Evolutionary conservation across 495 filamentous ascomycete species (phyloP).

Genomic region (Chaetomium cochliodes): DNA sequence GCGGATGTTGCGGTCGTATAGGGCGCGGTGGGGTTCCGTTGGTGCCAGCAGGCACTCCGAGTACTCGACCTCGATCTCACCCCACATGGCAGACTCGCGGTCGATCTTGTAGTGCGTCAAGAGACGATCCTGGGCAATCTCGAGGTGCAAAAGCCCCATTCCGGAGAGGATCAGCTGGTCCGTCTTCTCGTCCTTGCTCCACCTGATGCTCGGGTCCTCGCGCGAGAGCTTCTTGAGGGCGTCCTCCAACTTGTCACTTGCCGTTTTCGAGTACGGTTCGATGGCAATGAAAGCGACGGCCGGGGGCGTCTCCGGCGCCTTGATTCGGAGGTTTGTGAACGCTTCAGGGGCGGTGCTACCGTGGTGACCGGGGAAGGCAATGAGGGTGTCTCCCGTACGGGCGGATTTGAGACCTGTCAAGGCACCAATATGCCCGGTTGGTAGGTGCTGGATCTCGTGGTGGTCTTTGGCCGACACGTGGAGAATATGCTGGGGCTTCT

Average conservation of each 20-base stretch:
- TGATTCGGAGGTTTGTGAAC: constrained; percentile 73
- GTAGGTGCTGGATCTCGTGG: constrained; percentile 75
- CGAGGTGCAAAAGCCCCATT: constrained; percentile 98
- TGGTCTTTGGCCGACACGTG: constrained; percentile 92
- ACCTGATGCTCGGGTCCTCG: constrained; percentile 91
- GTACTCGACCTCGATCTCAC: constrained; percentile 94
- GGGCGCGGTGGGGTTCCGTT: constrained; percentile 53
- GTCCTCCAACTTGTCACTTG: constrained; percentile 75
- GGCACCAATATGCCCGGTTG: constrained; percentile 92
- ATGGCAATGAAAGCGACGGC: constrained; percentile 94
- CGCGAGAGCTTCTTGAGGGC: constrained; percentile 72
- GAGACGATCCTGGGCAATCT: constrained; percentile 86
- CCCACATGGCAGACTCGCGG: constrained; percentile 66
- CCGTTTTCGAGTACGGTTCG: constrained; percentile 75
- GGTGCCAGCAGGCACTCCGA: constrained; percentile 67
- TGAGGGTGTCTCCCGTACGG: constrained; percentile 88
- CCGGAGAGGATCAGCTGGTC: constrained; percentile 90
- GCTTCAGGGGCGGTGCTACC: constrained; percentile 53
- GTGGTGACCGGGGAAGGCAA: constrained; percentile 61
- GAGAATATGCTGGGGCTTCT: constrained; percentile 76
- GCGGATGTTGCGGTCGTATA: constrained; percentile 75
- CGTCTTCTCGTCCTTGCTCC: constrained; percentile 81
- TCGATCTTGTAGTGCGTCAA: constrained; percentile 84
- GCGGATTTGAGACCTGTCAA: constrained; percentile 86
- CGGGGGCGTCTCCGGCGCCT: constrained; percentile 85